Conservation (phyloP, 805 yeast genomes). For the Lachancea quebecensis region DNA sequence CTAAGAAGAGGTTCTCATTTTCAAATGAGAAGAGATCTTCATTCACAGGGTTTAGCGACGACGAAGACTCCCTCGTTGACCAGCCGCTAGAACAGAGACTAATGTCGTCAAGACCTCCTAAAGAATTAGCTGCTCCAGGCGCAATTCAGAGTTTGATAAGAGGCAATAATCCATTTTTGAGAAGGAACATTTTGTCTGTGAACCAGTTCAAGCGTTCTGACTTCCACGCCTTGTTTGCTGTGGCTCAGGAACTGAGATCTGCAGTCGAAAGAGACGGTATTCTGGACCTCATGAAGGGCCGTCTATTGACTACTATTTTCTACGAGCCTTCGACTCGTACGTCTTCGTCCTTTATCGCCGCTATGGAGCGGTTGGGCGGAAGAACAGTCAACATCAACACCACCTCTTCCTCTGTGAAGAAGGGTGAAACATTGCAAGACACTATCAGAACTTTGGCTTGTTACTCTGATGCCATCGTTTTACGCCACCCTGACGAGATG, state of each 20-base stretch:
- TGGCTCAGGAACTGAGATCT: constrained; percentile 96
- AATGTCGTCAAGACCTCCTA: constrained; percentile 67
- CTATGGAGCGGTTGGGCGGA: constrained; percentile 99
- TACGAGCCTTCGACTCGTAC: constrained; percentile 99
- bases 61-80: constrained; percentile 50
- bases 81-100: constrained; percentile 43
- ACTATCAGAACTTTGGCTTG: constrained; percentile 92
- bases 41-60: constrained; percentile 34
- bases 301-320: constrained; percentile 89
- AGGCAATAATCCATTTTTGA: constrained; percentile 80
- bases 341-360: constrained; percentile 94
- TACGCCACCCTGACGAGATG: constrained; percentile 92
- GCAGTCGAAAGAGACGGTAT: constrained; percentile 97
- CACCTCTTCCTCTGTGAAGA: constrained; percentile 86
- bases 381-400: constrained; percentile 85
- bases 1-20: constrained; percentile 46
- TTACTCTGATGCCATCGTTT: constrained; percentile 92
- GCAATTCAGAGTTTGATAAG: constrained; percentile 74
- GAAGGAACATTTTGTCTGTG: constrained; percentile 83
- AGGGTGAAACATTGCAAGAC: constrained; percentile 97
- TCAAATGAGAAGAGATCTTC: constrained; percentile 37
- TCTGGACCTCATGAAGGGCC: constrained; percentile 81
- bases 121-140: constrained; percentile 67
- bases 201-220: constrained; percentile 82
- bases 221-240: constrained; percentile 86